Conservation (phyloP, 2,329 filamentous ascomycete genomes). For the Nectriaceae sp. region DNA sequence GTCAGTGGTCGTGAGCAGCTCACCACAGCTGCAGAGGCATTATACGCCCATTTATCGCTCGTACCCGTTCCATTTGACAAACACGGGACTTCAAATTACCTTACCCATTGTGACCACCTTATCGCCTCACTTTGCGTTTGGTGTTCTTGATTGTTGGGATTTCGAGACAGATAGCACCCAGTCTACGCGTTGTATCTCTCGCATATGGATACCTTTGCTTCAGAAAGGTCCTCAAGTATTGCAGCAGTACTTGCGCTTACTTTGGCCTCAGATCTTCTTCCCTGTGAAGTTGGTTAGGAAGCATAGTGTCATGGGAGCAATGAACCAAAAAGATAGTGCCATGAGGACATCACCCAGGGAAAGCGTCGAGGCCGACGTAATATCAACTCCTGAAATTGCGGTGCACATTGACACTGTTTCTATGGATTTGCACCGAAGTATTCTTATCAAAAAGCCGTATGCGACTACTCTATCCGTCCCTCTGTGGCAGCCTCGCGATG, state of each 20-base stretch:
- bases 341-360: background rate
- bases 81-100: conserved; percentile 2
- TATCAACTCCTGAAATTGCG: background rate
- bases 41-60: background rate
- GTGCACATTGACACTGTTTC: conserved; percentile 7
- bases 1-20: background rate
- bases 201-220: background rate
- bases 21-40: background rate
- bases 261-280: conserved; percentile 1
- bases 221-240: background rate
- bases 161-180: background rate
- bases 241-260: background rate
- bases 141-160: conserved; percentile 4
- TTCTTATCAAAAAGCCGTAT: conserved; percentile 10
- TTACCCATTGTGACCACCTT: conserved; percentile 1
- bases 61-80: conserved; percentile 2
- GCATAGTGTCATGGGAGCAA: background rate
- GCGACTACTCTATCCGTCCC: conserved; percentile 4
- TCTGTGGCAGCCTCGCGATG: conserved; percentile 5
- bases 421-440: conserved; percentile 2
- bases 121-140: background rate
- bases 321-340: background rate
- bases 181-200: background rate
- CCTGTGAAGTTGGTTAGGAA: background rate
- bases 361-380: background rate